These are phyloP conservation scores for Xylaria palmicola DNA, from an alignment of 495 filamentous ascomycete species.

Conservation along the genomic window DNA sequence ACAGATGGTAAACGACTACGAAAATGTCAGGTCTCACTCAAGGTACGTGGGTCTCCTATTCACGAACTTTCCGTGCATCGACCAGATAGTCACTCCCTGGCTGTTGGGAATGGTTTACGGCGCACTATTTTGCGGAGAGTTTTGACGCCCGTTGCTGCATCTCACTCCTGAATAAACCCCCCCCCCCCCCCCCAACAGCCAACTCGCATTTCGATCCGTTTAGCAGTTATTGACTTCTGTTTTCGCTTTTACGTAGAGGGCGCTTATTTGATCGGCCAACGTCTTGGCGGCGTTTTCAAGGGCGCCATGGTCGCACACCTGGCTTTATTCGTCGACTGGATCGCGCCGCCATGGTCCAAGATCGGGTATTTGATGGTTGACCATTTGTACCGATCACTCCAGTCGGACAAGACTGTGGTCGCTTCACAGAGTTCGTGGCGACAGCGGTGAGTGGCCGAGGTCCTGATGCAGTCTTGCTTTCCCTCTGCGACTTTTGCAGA, in stretches of 20 bases:
- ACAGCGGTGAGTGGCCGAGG: neutral
- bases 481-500: neutral
- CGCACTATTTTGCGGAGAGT: no score
- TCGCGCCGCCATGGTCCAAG: neutral
- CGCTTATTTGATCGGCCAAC: constrained; percentile 2
- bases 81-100: no score
- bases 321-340: neutral
- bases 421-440: neutral
- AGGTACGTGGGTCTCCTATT: neutral
- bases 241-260: neutral
- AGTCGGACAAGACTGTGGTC: neutral
- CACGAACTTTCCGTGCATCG: no score
- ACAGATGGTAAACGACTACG: neutral
- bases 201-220: neutral
- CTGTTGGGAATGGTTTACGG: no score
- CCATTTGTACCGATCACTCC: neutral
- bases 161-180: no score
- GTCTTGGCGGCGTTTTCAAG: neutral
- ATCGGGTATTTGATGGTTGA: neutral
- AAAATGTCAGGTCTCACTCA: neutral
- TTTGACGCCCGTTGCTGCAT: neutral
- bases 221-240: neutral
- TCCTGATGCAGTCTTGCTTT: neutral
- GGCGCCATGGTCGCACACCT: neutral
- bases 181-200: neutral